Base-by-base conservation (phyloP, 352 stramenopile genomes). In the Pythium periplocum region DNA sequence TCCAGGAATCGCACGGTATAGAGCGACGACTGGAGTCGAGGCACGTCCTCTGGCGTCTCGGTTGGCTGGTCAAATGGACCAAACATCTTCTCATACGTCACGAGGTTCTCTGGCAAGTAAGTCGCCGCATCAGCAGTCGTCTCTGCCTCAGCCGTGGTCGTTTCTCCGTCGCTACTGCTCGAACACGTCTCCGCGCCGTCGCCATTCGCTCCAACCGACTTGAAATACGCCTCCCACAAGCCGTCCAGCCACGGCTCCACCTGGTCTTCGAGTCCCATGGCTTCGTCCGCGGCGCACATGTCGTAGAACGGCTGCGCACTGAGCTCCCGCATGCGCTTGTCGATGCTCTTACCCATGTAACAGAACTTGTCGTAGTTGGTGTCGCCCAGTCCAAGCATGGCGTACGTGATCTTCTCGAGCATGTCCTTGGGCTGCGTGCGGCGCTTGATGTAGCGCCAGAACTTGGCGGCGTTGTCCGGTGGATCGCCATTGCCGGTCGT, bases 331-430 rank as follows among this genome's bases (percentile, higher is more conserved):
- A 98, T 81, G 47, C 90, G 83, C 47, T 85, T 87, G 71, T 98
- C 87, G 32, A 98, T 80, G 35, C 79, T 68, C 55, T 96, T 97
- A 30, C 86, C 92, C 59, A 87, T 86, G 53, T 47, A 89, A 75
- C 93, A 98, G 55, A 98, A 98, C 66, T 97, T 85, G 76, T 98
- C 91, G 65, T 98, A 98, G 73, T 98, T 98, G 41, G 94, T 98
- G 69, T 98, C 96, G 31, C 96, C 96, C 4, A 98, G 71, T 6
- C 66, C 96, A 4, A 98, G 77, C 31, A 98, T 89, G 30, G 79
- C 82, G 69, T 86, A 98, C 6, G 57, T 53, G 2, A 96, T 59
- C 38, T 87, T 81, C 46, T 61, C 49, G 34, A 98, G 79, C 45
- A 91, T 61, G 43, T 93, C 78, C 30, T 73, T 76, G 6, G 83